Evolutionary conservation across 257 asterid genomes (phyloP).

Genomic region (Paulownia fortunei): DNA sequence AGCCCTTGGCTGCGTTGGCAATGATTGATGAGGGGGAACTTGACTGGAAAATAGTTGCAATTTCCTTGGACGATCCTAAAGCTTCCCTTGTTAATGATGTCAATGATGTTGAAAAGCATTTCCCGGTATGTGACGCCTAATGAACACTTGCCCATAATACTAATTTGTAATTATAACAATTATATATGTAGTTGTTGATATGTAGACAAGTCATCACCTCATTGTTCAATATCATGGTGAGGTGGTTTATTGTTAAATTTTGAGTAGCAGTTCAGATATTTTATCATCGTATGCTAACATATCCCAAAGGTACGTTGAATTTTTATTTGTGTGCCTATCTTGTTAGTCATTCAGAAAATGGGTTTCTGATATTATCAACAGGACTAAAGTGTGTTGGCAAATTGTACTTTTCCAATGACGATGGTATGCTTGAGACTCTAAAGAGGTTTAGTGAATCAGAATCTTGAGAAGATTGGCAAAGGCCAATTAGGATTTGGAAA

Average conservation of each 20-base stretch:
- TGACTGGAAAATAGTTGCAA: constrained; percentile 97
- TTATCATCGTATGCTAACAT: too few species aligned
- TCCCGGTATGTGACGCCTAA: constrained; percentile 65
- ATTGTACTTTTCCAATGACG: too few species aligned
- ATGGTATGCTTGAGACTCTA: too few species aligned
- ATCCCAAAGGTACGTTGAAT: too few species aligned
- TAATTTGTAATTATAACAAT: not conserved
- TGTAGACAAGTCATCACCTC: not conserved
- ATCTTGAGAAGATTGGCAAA: too few species aligned
- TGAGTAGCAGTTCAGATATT: not conserved
- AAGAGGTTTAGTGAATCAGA: too few species aligned
- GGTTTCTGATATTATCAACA: too few species aligned
- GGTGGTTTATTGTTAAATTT: not conserved
- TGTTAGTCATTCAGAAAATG: not conserved
- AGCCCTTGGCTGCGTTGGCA: constrained; percentile 93
- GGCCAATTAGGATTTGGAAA: too few species aligned
- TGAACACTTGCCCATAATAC: not conserved
- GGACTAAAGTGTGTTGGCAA: too few species aligned
- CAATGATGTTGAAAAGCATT: constrained; percentile 92
- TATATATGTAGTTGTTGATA: not conserved
- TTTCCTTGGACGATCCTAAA: constrained; percentile 93
- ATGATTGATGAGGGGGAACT: constrained; percentile 99
- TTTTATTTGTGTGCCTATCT: too few species aligned
- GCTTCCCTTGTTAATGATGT: constrained; percentile 96
- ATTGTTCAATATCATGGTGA: not conserved